Evolutionary conservation across 768 basidiomycete genomes (phyloP), one percentile per base, ranked within the genome.

Genomic region (Tricholoma sp.): DNA sequence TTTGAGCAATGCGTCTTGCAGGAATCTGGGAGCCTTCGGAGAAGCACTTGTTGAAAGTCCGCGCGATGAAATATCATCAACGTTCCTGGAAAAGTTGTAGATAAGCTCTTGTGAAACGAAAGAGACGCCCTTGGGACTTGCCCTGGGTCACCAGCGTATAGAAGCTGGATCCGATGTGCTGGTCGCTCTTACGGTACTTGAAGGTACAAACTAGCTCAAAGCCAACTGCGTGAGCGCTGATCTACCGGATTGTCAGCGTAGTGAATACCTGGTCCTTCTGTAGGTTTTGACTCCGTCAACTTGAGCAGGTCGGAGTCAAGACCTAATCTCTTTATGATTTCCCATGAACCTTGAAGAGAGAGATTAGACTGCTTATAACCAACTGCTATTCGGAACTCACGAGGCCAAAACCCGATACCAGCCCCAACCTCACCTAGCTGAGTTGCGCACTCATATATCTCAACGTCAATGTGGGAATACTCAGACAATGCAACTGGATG

Each of bases 21-120:
- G 0, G 65, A 66, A 1, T 73, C 57, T 1, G 69, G 61, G 32
- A 83, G 60, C 52, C 75, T 67, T 4, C 72, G 67, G 10, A 83
- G 64, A 21, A 84, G 66, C 16, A 72, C 72, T 22, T 69, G 61
- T 31, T 82, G 79, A 35, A 84, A 77, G 54, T 80, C 76, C 1
- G 79, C 75, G 11, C 82, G 77, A 63, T 83, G 82, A 57, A 83
- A 70, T 16, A 67, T 57, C 31, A 67, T 60, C 46, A 71, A 56
- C 19, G 64, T 61, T 27, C 64, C 67, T 57, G 56, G 59, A 16
- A 12, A 29, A 8, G 32, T 52, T 16, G n/a, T 18, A 19, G 46
- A 46, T 8, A 19, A 39, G 24, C 21, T 19, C 22, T 11, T 10
- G 37, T 22, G 37, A 54, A 43, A 35, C 21, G 19, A 27, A n/a